phyloP scores from a whole-genome alignment of 1,284 basidiomycete genomes.

The Microbotryum scabiosae region DNA sequence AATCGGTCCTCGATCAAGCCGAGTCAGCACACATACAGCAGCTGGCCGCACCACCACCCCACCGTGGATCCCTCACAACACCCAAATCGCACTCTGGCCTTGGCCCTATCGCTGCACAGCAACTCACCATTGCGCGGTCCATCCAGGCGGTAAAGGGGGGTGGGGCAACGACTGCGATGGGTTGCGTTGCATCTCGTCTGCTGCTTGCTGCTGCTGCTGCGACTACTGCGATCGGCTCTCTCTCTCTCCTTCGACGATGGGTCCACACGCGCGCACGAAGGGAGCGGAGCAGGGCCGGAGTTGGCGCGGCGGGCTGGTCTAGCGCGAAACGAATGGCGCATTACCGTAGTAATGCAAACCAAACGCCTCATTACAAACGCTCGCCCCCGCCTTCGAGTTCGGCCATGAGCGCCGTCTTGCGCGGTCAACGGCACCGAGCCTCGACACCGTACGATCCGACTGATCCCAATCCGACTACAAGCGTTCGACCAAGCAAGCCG shows the following conservation, averaged over 20 bases:
- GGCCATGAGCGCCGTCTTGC: no score
- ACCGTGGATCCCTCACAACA: background rate
- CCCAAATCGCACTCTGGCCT: background rate
- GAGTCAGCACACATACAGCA: background rate
- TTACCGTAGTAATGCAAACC: no score
- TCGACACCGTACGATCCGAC: no score
- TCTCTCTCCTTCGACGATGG: background rate
- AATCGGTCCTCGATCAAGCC: background rate
- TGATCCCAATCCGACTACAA: no score
- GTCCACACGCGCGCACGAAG: background rate
- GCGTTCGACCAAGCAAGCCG: no score
- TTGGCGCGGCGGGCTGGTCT: background rate
- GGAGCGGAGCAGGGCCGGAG: background rate
- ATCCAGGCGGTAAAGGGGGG: background rate
- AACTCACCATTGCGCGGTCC: constrained; percentile 2
- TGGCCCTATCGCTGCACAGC: background rate
- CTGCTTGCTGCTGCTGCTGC: no score
- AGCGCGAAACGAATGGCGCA: no score
- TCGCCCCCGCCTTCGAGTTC: no score
- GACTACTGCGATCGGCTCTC: background rate
- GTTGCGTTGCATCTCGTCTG: constrained; percentile 1
- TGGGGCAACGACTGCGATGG: background rate
- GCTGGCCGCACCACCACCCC: background rate
- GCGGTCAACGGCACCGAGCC: no score
- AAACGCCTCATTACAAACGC: no score